Evolutionary conservation across 1,284 basidiomycete species (phyloP), one percentile per base, ranked within the genome.

Genomic region (Cystobasidium slooffiae): DNA sequence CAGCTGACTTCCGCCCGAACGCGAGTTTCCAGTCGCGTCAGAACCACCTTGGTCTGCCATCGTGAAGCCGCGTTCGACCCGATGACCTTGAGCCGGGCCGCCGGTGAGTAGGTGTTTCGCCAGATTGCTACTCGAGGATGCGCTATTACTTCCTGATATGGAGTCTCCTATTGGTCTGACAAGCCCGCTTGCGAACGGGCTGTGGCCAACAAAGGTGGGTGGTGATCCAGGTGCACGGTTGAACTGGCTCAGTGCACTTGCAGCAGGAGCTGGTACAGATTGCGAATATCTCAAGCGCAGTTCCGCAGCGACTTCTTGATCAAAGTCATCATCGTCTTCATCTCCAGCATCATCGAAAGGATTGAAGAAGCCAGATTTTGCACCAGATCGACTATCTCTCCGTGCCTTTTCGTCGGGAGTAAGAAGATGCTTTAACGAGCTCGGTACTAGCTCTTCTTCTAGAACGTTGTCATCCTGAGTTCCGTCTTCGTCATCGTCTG

Each of bases 301-400:
- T 22, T 58, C 53, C n/a, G 66, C 66, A 39, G 31, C 66, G 24
- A 68, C 18, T 6, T 68, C 39, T 56, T 49, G 47, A 46, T 68
- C 66, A 39, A 56, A 61, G 14, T 58, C 44, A 44, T 73, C 70
- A 14, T 65, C 59, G 9, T 62, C 69, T 16, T 72, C 53, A 49
- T 66, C 62, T 18, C 56, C 58, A 14, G 41, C 47, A 59, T 73
- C 63, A 24, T 73, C 52, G 55, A 73, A 73, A 24, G 70, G 70
- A 49, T 73, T 73, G 70, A 73, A 73, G 55, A 73, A 73, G 43
- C 70, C 70, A 37, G 56, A 62, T 41, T 59, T 65, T 8, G 55
- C 43, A 22, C 70, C 70, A 31, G 61, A 62, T 46, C 70, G 47
- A 10, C 56, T 62, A 22, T 65, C 49, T 22, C 63, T 43, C 12